Evolutionary conservation across 345 rosid genomes (phyloP).

Genomic region (Citrus inodora): DNA sequence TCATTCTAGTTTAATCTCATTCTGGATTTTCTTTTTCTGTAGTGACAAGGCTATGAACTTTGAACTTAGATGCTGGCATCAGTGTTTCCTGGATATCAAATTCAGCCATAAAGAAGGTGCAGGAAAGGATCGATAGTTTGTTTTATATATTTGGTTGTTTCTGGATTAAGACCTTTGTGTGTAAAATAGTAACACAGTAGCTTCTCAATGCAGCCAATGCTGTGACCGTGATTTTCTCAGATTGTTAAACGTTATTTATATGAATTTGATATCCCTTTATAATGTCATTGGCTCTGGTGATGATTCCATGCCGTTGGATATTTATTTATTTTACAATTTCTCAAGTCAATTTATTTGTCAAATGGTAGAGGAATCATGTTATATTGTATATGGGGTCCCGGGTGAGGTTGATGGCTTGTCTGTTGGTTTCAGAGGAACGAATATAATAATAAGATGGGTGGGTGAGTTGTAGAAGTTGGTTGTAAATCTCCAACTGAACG

Average conservation of each 20-base stretch:
- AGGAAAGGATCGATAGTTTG: not conserved
- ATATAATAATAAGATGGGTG: not conserved
- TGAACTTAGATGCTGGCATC: not conserved
- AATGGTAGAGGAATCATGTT: no score
- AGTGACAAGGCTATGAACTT: not conserved
- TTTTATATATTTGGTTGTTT: not conserved
- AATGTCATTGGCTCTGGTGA: not conserved
- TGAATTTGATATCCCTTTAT: not conserved
- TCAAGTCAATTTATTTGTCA: not conserved
- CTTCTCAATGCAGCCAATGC: no score
- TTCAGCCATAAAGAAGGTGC: not conserved
- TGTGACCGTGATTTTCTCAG: not conserved
- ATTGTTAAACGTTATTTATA: no score
- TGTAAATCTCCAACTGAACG: not conserved
- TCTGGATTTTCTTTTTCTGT: no score
- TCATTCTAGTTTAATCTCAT: slow-evolving; percentile 1
- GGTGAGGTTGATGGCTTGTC: no score
- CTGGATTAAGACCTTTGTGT: no score
- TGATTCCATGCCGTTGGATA: not conserved
- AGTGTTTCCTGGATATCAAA: not conserved
- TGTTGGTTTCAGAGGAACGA: no score
- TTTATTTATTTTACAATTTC: no score
- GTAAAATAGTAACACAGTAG: no score
- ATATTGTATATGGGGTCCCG: no score
- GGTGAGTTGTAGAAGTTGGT: accelerated